phyloP scores from a whole-genome alignment of 2,329 filamentous ascomycete genomes.

The Xylariaceae sp. region DNA sequence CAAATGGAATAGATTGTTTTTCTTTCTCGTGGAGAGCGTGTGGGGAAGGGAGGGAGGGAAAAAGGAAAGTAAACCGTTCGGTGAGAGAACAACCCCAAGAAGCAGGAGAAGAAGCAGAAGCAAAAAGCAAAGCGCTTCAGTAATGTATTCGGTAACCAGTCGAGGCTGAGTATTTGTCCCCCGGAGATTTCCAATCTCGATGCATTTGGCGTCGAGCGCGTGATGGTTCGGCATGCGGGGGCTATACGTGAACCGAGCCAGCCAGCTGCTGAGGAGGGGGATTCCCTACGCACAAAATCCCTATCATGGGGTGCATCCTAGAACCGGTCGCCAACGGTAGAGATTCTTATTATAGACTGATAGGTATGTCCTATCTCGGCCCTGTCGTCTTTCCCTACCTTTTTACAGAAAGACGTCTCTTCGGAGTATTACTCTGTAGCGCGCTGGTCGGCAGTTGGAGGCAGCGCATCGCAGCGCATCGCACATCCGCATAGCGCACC shows the following conservation, averaged over 20 bases:
- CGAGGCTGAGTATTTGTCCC: constrained; percentile 9
- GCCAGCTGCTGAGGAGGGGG: constrained; percentile 9
- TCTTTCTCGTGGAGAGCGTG: neutral
- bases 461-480: neutral
- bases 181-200: constrained; percentile 3
- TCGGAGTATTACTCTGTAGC: neutral
- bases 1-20: neutral
- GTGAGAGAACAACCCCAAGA: too few species aligned
- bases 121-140: constrained; percentile 3
- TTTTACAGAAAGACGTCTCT: neutral
- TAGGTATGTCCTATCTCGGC: neutral
- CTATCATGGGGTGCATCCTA: constrained; percentile 9
- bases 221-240: constrained; percentile 16
- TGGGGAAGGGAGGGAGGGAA: neutral
- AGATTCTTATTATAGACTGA: constrained; percentile 5
- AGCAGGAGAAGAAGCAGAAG: neutral
- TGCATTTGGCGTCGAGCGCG: constrained; percentile 12
- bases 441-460: neutral
- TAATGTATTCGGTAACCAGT: constrained; percentile 1
- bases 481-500: neutral
- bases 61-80: neutral
- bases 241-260: constrained; percentile 13
- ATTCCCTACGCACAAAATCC: constrained; percentile 4
- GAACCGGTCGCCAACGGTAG: constrained; percentile 1
- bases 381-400: neutral